A percentile compares a stretch with the other conserved stretches of the same genome.
Conservation (phyloP, 2,329 filamentous ascomycete species). For the Sporothrix brunneoviolacea region DNA sequence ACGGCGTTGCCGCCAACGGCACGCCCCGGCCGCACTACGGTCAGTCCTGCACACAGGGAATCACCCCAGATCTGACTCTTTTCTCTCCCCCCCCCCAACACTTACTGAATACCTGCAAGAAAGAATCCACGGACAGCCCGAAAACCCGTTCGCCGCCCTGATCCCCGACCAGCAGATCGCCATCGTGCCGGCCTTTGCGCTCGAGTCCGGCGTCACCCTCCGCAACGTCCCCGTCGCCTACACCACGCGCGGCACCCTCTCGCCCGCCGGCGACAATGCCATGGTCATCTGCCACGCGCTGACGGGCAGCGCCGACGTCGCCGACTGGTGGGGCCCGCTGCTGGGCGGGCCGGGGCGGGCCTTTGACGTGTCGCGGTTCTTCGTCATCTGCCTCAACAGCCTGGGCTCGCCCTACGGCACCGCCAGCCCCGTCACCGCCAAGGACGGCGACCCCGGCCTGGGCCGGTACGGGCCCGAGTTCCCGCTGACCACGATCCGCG, state of each 20-base stretch:
- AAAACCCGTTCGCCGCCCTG: constrained; percentile 82
- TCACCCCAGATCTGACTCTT: not conserved
- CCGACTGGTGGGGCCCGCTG: constrained; percentile 83
- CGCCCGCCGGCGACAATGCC: constrained; percentile 54
- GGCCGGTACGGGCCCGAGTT: constrained; percentile 92
- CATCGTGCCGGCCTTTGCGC: constrained; percentile 79
- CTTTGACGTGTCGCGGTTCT: constrained; percentile 78
- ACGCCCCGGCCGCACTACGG: constrained; percentile 16
- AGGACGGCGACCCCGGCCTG: constrained; percentile 67
- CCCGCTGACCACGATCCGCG: constrained; percentile 86
- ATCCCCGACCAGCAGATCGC: constrained; percentile 86
- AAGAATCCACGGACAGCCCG: constrained; percentile 64
- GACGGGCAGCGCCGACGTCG: constrained; percentile 77
- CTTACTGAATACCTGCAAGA: constrained; percentile 60
- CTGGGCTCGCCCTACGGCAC: constrained; percentile 79
- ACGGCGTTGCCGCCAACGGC: constrained; percentile 11
- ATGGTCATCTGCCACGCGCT: constrained; percentile 79
- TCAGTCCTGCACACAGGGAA: constrained; percentile 9
- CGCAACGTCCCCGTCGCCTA: constrained; percentile 68
- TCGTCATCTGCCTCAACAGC: constrained; percentile 80
- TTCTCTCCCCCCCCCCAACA: constrained; percentile 19
- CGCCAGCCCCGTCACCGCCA: constrained; percentile 82
- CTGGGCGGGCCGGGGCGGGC: constrained; percentile 70
- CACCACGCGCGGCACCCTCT: constrained; percentile 57
- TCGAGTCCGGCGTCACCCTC: constrained; percentile 84